Base-by-base conservation (phyloP, 352 stramenopile species). In the Phytopythium ostracodes region DNA sequence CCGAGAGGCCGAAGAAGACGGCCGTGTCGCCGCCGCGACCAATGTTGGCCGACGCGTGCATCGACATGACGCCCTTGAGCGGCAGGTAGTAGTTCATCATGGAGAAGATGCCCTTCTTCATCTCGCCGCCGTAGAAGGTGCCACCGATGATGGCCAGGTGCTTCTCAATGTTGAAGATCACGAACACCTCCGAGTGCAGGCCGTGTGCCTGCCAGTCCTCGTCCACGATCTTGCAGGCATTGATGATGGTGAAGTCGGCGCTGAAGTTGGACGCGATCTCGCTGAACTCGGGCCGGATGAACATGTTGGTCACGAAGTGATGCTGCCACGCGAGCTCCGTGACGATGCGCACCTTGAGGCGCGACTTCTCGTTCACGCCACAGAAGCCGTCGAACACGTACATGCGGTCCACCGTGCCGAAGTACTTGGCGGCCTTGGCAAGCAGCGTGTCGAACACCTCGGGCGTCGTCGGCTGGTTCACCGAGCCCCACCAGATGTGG, bases 251-350 rank as follows among this genome's bases (percentile, higher is more conserved):
- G 56, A 87, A 87, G 51, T 87, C 77, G 51, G 77, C 73, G 25
- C 43, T 61, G 49, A 87, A 87, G 47, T 71, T 63, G 15, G 71
- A 46, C 20, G 70, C 71, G 18, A 83, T 67, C 40, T 87, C 66
- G 65, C 81, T 75, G 63, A 77, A 83, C 67, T 87, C 71, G 12
- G 77, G 77, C 36, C 77, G 77, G 64, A 87, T 81, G 63, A 87
- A 87, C 77, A 87, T 87, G 72, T 87, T 87, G 66, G 77, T 87
- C 49, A 65, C 33, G 72, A 99, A 99, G 73, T 99, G 94, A 73
- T 99, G 94, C 75, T 99, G 96, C 96, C 96, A 99, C 60, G 96
- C 96, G 63, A 98, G 88, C 77, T 99, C 96, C 64, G 96, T 98
- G 60, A 99, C 90, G 71, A 99, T 98, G 58, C 97, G 96, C 61